phyloP scores from a whole-genome alignment of 176 grass and related monocot genomes.

The Carex kokanica region DNA sequence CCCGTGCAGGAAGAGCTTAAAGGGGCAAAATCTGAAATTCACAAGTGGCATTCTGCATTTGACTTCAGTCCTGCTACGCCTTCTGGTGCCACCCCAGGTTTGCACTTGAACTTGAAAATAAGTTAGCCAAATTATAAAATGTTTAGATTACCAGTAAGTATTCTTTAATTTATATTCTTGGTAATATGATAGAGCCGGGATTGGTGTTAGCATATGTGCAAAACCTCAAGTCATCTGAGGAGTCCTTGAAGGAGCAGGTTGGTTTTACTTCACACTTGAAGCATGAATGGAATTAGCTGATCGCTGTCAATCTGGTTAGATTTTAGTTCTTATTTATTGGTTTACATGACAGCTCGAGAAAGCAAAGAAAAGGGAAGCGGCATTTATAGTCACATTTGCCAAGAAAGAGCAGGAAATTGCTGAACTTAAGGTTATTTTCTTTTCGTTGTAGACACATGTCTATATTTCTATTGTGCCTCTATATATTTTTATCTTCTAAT shows the following conservation, averaged over 20 bases:
- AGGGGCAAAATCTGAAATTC: constrained; percentile 76
- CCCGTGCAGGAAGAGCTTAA: constrained; percentile 58
- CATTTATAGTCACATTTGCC: constrained; percentile 95
- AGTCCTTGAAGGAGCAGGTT: constrained; percentile 95
- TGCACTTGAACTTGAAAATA: constrained; percentile 4
- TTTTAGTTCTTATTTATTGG: constrained; percentile 18
- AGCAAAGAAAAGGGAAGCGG: constrained; percentile 98
- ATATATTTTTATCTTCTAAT: not conserved
- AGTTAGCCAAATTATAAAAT: constrained; percentile 11
- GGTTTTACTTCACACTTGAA: not conserved
- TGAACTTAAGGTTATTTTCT: constrained; percentile 65
- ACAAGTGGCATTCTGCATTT: constrained; percentile 95
- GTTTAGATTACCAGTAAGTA: not conserved
- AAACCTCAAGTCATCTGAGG: constrained; percentile 92
- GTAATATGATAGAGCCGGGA: constrained; percentile 58
- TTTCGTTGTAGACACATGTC: not conserved
- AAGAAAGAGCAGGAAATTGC: constrained; percentile 97
- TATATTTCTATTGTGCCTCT: not conserved
- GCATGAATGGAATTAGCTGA: not conserved
- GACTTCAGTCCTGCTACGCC: constrained; percentile 62
- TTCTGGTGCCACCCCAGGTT: constrained; percentile 70
- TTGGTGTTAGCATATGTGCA: constrained; percentile 71
- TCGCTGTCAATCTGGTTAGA: not conserved
- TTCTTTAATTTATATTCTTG: constrained; percentile 22
- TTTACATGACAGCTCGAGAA: constrained; percentile 77